Evolutionary conservation across 345 rosid genomes (phyloP).

Genomic region (Fremontodendron californicum): DNA sequence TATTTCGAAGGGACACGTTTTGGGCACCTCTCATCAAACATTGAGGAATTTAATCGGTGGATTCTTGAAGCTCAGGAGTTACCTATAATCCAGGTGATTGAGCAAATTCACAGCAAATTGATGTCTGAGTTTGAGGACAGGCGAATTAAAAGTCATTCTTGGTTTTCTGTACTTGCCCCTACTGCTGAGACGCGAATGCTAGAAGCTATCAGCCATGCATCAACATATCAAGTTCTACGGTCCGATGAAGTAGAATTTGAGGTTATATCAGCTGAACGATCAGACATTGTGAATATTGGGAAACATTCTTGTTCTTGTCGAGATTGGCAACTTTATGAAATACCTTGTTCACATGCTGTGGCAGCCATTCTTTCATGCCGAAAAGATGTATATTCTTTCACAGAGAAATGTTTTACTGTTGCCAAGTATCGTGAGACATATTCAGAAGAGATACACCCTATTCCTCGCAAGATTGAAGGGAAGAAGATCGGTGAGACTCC

Average conservation of each 20-base stretch:
- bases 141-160: slow-evolving; percentile 30
- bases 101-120: slow-evolving; percentile 37
- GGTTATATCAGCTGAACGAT: slow-evolving; percentile 41
- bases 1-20: slow-evolving; percentile 44
- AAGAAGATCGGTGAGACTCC: slow-evolving; percentile 28
- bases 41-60: slow-evolving; percentile 50
- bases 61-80: slow-evolving; percentile 46
- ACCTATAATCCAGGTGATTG: slow-evolving; percentile 50
- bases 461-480: slow-evolving; percentile 37
- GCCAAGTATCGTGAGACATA: slow-evolving; percentile 45
- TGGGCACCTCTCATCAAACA: slow-evolving; percentile 47
- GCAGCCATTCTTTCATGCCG: slow-evolving; percentile 47
- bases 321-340: slow-evolving; percentile 53
- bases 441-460: slow-evolving; percentile 33
- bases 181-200: slow-evolving; percentile 40
- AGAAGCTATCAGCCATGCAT: slow-evolving; percentile 37
- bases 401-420: slow-evolving; percentile 50
- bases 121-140: slow-evolving; percentile 45
- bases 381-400: slow-evolving; percentile 37
- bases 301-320: slow-evolving; percentile 49
- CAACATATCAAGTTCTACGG: slow-evolving; percentile 42
- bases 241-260: slow-evolving; percentile 65
- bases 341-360: slow-evolving; percentile 59
- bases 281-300: slow-evolving; percentile 50
- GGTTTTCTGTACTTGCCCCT: slow-evolving; percentile 48